phyloP scores from a whole-genome alignment of 148 eudicot genomes.

The Vaccinium myrtillus region DNA sequence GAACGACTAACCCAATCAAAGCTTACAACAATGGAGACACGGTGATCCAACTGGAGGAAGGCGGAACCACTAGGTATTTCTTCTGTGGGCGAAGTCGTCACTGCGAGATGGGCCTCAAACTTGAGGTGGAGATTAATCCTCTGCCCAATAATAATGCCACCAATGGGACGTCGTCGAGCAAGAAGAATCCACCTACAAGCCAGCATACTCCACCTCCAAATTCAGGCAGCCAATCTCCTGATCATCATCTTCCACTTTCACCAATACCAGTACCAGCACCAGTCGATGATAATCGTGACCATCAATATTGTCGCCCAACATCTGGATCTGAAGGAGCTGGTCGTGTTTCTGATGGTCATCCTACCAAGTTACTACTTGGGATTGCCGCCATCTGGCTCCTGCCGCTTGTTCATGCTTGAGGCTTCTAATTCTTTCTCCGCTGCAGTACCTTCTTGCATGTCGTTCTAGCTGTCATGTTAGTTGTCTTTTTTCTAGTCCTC shows the following conservation, averaged over 20 bases:
- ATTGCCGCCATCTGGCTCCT: not conserved
- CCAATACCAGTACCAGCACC: not conserved
- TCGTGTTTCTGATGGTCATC: not conserved
- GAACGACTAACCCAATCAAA: conserved; percentile 1
- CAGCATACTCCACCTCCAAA: not conserved
- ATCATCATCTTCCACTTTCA: not conserved
- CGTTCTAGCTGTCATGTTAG: not conserved
- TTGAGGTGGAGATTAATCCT: not conserved
- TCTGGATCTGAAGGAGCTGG: not conserved
- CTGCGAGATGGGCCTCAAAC: conserved; percentile 3
- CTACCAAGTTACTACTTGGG: not conserved
- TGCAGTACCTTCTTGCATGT: not conserved
- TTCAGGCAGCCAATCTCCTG: not conserved
- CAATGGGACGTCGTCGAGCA: no score
- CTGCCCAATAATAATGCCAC: not conserved
- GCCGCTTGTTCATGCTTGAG: not conserved
- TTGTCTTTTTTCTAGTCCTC: not conserved
- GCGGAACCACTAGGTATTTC: not conserved
- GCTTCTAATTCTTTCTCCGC: not conserved
- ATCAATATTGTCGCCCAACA: not conserved
- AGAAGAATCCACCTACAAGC: not conserved
- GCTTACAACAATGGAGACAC: not conserved
- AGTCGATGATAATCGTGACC: not conserved
- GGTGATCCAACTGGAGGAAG: not conserved
- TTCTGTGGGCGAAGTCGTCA: conserved; percentile 5